phyloP scores from a whole-genome alignment of 768 basidiomycete species.

The Filobasidium wieringae region DNA sequence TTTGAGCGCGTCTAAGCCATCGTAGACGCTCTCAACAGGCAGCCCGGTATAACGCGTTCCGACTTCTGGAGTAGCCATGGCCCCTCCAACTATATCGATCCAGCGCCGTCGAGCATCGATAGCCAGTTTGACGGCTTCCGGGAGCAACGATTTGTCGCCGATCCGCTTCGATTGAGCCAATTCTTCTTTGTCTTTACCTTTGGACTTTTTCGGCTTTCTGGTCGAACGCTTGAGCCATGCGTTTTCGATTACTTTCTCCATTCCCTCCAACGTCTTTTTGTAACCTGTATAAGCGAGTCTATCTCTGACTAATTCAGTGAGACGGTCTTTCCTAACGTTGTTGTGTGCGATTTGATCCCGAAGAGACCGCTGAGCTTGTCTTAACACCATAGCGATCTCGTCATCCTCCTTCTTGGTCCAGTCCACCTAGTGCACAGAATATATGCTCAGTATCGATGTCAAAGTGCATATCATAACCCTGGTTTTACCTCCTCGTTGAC shows the following conservation, averaged over 20 bases:
- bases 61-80: conserved; percentile 64
- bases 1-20: conserved; percentile 45
- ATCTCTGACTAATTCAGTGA: conserved; percentile 66
- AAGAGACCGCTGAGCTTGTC: conserved; percentile 74
- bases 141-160: conserved; percentile 25
- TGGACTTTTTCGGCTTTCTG: conserved; percentile 45
- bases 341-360: conserved; percentile 66
- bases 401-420: conserved; percentile 55
- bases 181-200: conserved; percentile 60
- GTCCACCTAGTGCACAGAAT: conserved; percentile 29
- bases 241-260: conserved; percentile 70
- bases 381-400: conserved; percentile 78
- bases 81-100: conserved; percentile 60
- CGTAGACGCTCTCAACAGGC: conserved; percentile 61
- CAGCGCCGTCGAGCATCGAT: conserved; percentile 66
- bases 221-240: conserved; percentile 63
- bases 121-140: conserved; percentile 41
- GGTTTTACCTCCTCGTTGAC: conserved; percentile 49
- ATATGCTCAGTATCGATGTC: background rate
- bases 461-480: background rate
- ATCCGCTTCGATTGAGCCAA: conserved; percentile 20
- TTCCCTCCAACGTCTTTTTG: conserved; percentile 63
- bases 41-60: conserved; percentile 63
- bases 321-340: conserved; percentile 64
- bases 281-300: conserved; percentile 88